A percentile compares a stretch with the other conserved stretches of the same genome.
phyloP scores from a whole-genome alignment of 306 rosid genomes.

The Sesbania bispinosa region DNA sequence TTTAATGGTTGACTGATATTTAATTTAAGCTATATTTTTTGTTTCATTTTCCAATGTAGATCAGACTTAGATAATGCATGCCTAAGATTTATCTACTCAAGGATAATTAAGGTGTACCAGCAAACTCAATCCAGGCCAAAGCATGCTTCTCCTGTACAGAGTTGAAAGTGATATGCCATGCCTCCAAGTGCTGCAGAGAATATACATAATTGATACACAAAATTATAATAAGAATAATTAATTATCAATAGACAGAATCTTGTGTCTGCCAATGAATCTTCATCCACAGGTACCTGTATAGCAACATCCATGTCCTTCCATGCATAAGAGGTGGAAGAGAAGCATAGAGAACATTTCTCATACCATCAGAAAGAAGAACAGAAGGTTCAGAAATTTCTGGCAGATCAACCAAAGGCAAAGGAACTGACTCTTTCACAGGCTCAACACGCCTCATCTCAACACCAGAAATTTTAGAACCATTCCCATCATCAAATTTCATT shows the following conservation, averaged over 20 bases:
- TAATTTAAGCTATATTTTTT: no score
- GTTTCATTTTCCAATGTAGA: background rate
- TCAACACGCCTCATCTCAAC: constrained; percentile 54
- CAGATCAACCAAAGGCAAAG: constrained; percentile 29
- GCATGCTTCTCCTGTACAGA: constrained; percentile 72
- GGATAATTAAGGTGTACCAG: constrained; percentile 47
- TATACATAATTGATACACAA: background rate
- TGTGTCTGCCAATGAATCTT: constrained; percentile 11
- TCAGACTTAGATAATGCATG: background rate
- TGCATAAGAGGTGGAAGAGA: constrained; percentile 85
- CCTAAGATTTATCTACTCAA: constrained; percentile 1
- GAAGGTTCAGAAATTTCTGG: constrained; percentile 84
- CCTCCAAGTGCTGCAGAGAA: constrained; percentile 73
- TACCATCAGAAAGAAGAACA: constrained; percentile 54
- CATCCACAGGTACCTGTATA: constrained; percentile 57
- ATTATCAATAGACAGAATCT: background rate
- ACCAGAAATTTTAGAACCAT: constrained; percentile 34
- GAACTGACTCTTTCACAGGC: constrained; percentile 31
- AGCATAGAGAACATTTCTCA: constrained; percentile 54
- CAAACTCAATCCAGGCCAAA: constrained; percentile 85
- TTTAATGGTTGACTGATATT: background rate
- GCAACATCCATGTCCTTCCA: constrained; percentile 86
- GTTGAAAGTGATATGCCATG: constrained; percentile 83
- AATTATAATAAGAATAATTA: background rate
- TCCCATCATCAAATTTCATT: constrained; percentile 36